Evolutionary conservation across 169 alveolate species (phyloP).

Genomic region (Plasmodium relictum): DNA sequence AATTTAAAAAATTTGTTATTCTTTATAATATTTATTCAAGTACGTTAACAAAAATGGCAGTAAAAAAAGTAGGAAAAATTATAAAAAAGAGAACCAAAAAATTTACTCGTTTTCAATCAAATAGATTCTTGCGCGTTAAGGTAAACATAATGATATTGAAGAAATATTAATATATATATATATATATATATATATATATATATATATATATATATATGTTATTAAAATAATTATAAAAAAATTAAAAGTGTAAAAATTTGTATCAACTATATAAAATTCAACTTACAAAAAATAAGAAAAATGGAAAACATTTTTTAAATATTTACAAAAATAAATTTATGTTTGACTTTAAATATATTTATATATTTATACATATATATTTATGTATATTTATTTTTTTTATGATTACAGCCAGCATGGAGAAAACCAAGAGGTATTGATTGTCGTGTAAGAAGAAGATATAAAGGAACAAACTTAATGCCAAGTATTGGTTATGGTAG

Average conservation of each 20-base stretch:
- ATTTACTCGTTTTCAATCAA: conserved; percentile 96
- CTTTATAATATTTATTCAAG: no score
- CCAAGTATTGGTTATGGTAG: conserved; percentile 98
- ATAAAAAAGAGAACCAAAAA: conserved; percentile 95
- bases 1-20: no score
- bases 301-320: not conserved
- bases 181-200: not conserved
- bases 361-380: not conserved
- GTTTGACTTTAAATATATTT: not conserved
- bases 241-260: not conserved
- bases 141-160: conserved; percentile 79
- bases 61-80: conserved; percentile 87
- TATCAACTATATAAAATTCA: not conserved
- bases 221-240: not conserved
- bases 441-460: conserved; percentile 96
- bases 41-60: conserved; percentile 83
- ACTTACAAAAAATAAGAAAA: not conserved
- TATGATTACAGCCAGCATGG: conserved; percentile 90
- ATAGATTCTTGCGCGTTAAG: conserved; percentile 94
- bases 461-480: conserved; percentile 94
- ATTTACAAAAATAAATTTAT: conserved; percentile 4
- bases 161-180: conserved; percentile 3
- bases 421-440: conserved; percentile 99
- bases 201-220: not conserved
- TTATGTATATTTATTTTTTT: not conserved